phyloP scores from a whole-genome alignment of 2,329 filamentous ascomycete species.

The Paraphoma chrysanthemicola region DNA sequence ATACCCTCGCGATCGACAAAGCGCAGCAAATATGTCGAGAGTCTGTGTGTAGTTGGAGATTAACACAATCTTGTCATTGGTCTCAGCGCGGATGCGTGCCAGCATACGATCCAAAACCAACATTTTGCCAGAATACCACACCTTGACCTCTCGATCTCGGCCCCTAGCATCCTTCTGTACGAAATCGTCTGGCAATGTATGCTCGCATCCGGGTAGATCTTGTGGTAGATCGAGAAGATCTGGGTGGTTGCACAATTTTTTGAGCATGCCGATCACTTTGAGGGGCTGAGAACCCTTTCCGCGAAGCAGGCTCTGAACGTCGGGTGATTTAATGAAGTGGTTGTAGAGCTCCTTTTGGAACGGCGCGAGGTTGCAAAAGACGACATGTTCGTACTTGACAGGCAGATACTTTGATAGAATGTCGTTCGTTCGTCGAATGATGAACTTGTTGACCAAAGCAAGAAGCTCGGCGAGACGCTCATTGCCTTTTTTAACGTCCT shows the following conservation, averaged over 20 bases:
- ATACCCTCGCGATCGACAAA: constrained; percentile 86
- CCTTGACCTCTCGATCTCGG: constrained; percentile 87
- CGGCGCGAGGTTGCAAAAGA: constrained; percentile 92
- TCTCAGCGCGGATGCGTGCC: constrained; percentile 90
- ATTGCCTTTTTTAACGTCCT: constrained; percentile 81
- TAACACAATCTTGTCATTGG: constrained; percentile 98
- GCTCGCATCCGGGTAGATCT: constrained; percentile 87
- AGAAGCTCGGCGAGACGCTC: constrained; percentile 83
- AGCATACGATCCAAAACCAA: constrained; percentile 98
- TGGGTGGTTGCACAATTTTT: constrained; percentile 98
- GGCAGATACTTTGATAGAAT: constrained; percentile 97
- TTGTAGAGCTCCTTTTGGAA: constrained; percentile 96
- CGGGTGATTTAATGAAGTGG: constrained; percentile 93
- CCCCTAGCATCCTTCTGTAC: constrained; percentile 86
- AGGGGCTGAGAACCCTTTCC: constrained; percentile 96
- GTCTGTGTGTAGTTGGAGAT: constrained; percentile 99
- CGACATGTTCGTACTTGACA: constrained; percentile 98
- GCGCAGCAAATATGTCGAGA: constrained; percentile 88
- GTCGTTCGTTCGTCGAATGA: constrained; percentile 96
- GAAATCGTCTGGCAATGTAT: constrained; percentile 83
- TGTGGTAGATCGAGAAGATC: constrained; percentile 84
- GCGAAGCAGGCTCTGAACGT: constrained; percentile 88
- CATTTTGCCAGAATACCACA: constrained; percentile 99
- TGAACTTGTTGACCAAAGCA: constrained; percentile 92
- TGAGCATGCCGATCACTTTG: constrained; percentile 94